Evolutionary conservation across 306 rosid species (phyloP), one percentile per base, ranked within the genome.

Genomic region (Trifolium dubium): DNA sequence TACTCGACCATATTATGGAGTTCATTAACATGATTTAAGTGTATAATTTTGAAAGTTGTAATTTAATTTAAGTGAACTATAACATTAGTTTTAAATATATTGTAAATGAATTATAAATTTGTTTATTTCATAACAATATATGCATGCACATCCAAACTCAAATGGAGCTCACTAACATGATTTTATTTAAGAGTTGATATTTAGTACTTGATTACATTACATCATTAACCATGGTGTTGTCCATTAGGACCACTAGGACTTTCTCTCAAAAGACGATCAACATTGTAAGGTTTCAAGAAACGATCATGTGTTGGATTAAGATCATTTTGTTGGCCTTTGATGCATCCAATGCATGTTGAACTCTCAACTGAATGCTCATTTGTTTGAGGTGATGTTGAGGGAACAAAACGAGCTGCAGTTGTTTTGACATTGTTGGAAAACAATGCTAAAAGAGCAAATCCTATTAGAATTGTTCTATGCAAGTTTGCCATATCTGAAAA

Each of bases 371-470:
- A 43, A 49, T 49, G 7, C 19, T 49, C 55, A n/a, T 15, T 62
- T n/a, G 41, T 23, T 32, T 34, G 46, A 61, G 39, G 39, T 2
- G 8, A 5, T 66, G 39, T 6, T 2, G 39, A 4, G 19, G 12
- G 71, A 6, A 43, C 37, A 23, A 43, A 43, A 7, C 2, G 12
- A 66, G 55, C 2, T 66, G 31, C 69, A 64, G 0, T 10, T 18
- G 32, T 18, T 18, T 39, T 37, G 35, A 3, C 35, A 41, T 40
- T 41, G 37, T 11, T 11, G 3, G 63, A 10, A 37, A 70, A 37
- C 75, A 70, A 35, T 49, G 75, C 75, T 54, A 70, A 70, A 37
- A 70, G 50, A 12, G 23, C 51, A 70, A 70, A 32, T 35, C 50
- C 64, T 53, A 70, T 39, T 13, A 53, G 23, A 19, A 70, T 8